These are phyloP conservation scores for Kitagawia praeruptora DNA, from an alignment of 129 eudicot species.

Conservation along the genomic window DNA sequence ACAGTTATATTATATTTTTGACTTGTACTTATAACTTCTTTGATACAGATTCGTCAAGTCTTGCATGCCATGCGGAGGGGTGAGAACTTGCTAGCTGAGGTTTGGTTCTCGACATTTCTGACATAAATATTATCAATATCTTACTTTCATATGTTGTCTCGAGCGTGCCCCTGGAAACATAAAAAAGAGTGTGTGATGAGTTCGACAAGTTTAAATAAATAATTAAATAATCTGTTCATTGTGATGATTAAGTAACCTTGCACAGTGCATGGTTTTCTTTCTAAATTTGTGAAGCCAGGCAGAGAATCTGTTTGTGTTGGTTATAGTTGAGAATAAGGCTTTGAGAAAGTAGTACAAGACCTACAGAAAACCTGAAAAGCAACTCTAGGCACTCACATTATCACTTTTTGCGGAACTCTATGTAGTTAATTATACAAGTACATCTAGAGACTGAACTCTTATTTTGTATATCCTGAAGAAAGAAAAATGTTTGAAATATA, in stretches of 20 bases:
- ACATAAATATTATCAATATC: not conserved
- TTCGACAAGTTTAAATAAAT: not conserved
- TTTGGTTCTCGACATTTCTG: constrained; percentile 25
- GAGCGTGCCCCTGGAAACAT: not conserved
- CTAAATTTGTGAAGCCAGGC: too few species aligned
- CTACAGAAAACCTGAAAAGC: too few species aligned
- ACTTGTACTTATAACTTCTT: not conserved
- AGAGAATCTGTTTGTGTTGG: too few species aligned
- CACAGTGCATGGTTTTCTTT: not conserved
- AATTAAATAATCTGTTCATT: not conserved
- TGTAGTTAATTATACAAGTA: too few species aligned
- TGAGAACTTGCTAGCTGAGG: constrained; percentile 66
- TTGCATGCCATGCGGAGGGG: constrained; percentile 75
- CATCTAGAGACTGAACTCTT: too few species aligned
- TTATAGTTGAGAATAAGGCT: too few species aligned
- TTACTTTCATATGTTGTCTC: not conserved
- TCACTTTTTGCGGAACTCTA: too few species aligned
- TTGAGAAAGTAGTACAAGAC: too few species aligned
- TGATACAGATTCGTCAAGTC: constrained; percentile 63
- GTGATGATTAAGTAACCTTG: not conserved
- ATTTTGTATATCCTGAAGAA: too few species aligned
- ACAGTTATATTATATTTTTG: too few species aligned
- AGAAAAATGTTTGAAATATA: too few species aligned
- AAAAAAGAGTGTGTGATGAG: not conserved
- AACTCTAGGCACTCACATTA: too few species aligned